Evolutionary conservation across 371 early-diverging fungal species (phyloP), one percentile per base, ranked within the genome.

Genomic region (Actinomucor elegans): DNA sequence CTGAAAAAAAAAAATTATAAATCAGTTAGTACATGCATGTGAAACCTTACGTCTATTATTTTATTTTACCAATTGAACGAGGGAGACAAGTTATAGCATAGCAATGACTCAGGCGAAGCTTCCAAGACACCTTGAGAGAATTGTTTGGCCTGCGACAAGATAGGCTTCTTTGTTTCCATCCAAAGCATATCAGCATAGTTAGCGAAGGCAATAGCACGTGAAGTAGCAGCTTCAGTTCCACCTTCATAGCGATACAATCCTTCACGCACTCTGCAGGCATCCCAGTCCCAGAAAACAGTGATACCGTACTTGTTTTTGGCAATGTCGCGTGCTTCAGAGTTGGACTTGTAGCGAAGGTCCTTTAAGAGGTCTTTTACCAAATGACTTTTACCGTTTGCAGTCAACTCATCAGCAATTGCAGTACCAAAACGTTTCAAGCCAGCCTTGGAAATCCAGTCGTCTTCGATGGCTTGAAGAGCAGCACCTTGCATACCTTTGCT

Each of bases 141-240:
- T 71, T 96, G 88, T 64, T 88, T 83, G 48, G 99, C 97, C 76
- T 98, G 99, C 41, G 81, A 63, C 55, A 86, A 79, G 60, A 94
- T 93, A 29, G 99, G 98, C 67, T 88, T 92, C 72, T 89, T 91
- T 54, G 97, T 95, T 78, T 98, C 97, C 97, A 97, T 97, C 99
- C 97, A 98, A 33, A 97, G 70, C 63, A 97, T 79, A 76, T 98
- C 99, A 61, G 92, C 85, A 80, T 96, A 97, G 9, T 88, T 90
- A 50, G 95, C 88, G 64, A 89, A 98, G 44, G 94, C 93, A 48
- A 89, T 77, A 42, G 93, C 90, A 65, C 98, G 92, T 70, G 85
- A 83, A 59, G 89, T 90, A 74, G 93, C 93, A 48, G 90, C 91
- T 41, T 90, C 85, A 38, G 96, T 97, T 55, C 96, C 96, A 64